A percentile compares a stretch with the other conserved stretches of the same genome.
phyloP scores from a whole-genome alignment of 1,284 basidiomycete species.

The Exobasidium rhododendri region DNA sequence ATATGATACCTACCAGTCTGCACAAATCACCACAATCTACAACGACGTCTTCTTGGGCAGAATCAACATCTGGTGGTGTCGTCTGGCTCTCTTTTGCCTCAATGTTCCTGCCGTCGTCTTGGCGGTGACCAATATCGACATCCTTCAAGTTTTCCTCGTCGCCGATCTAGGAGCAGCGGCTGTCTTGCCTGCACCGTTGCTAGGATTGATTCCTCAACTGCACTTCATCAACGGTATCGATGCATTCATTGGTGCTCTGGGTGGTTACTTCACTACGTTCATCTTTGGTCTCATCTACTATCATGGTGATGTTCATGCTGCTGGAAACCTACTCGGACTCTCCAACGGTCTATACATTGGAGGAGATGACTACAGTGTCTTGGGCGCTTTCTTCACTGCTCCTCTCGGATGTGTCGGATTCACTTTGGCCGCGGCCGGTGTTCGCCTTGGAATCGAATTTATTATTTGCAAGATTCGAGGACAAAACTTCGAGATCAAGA shows the following conservation, averaged over 20 bases:
- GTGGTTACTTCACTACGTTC: conserved; percentile 54
- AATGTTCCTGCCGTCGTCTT: conserved; percentile 50
- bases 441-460: conserved; percentile 27
- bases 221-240: conserved; percentile 52
- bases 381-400: conserved; percentile 53
- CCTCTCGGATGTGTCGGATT: conserved; percentile 49
- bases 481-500: conserved; percentile 33
- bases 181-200: conserved; percentile 45
- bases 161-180: conserved; percentile 52
- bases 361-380: conserved; percentile 44
- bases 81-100: conserved; percentile 42
- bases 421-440: conserved; percentile 36
- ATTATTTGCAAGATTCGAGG: conserved; percentile 28
- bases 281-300: conserved; percentile 52
- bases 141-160: conserved; percentile 53
- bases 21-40: conserved; percentile 54
- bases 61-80: conserved; percentile 54
- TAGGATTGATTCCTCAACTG: conserved; percentile 44
- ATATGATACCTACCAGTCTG: conserved; percentile 55
- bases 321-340: conserved; percentile 42
- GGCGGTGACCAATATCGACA: conserved; percentile 52
- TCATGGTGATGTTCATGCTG: conserved; percentile 32
- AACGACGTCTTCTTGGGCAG: conserved; percentile 53
- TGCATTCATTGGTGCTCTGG: conserved; percentile 51
- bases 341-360: conserved; percentile 49